Evolutionary conservation across 2,329 filamentous ascomycete species (phyloP).

Genomic region (Sporothrix brasiliensis): DNA sequence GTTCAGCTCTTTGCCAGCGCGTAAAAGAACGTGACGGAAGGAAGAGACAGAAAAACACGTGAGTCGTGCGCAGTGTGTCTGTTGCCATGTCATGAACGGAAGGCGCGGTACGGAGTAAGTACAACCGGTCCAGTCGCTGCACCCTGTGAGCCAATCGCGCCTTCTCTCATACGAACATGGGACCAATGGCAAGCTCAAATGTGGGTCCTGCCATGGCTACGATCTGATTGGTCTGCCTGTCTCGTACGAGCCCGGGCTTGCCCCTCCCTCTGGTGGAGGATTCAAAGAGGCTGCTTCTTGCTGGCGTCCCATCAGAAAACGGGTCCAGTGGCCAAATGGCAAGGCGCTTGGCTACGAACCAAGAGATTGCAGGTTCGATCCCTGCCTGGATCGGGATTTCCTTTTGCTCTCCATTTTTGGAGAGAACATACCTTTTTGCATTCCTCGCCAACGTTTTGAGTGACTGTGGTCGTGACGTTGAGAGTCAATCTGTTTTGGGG

Average conservation of each 20-base stretch:
- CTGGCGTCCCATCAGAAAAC: slow-evolving; percentile 19
- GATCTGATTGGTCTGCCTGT: slow-evolving; percentile 8
- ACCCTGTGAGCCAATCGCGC: slow-evolving; percentile 23
- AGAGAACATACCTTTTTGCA: not conserved
- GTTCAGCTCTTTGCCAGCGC: too few species aligned
- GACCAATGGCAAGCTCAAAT: slow-evolving; percentile 3
- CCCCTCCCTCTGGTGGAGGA: not conserved
- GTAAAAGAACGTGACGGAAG: not conserved
- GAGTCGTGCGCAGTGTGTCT: slow-evolving; percentile 2
- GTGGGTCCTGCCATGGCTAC: not conserved
- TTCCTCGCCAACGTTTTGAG: not conserved
- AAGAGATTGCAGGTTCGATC: slow-evolving; percentile 46
- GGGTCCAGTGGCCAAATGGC: slow-evolving; percentile 42
- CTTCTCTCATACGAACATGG: slow-evolving; percentile 24
- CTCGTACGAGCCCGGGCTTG: not conserved
- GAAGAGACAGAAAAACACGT: slow-evolving; percentile 4
- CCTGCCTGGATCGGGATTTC: slow-evolving; percentile 40
- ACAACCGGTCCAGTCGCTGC: not conserved
- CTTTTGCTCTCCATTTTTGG: not conserved
- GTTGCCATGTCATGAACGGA: not conserved
- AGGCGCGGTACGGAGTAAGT: slow-evolving; percentile 11
- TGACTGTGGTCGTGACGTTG: not conserved
- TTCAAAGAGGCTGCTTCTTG: not conserved
- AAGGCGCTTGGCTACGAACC: slow-evolving; percentile 47
- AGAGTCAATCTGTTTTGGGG: not conserved